Conservation (phyloP, 805 yeast genomes). For the Candida easanensis region DNA sequence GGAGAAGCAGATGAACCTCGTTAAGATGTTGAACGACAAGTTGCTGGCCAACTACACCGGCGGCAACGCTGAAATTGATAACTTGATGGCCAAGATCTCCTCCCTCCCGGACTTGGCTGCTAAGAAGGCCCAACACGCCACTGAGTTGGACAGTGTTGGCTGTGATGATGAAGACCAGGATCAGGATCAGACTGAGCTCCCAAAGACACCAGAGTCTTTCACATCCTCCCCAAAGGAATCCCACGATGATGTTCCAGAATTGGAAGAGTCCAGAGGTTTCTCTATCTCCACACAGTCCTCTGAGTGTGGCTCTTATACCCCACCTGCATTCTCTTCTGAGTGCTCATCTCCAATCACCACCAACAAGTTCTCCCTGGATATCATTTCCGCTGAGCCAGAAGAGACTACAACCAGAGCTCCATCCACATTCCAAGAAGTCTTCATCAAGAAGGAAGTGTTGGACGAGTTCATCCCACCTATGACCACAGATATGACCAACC, state of each 20-base stretch:
- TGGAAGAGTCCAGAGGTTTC: constrained; percentile 15
- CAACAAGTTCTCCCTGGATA: constrained; percentile 26
- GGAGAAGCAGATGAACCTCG: constrained; percentile 24
- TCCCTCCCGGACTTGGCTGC: constrained; percentile 24
- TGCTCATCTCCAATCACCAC: constrained; percentile 15
- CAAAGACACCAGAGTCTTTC: constrained; percentile 29
- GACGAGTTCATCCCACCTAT: constrained; percentile 17
- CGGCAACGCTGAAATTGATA: constrained; percentile 22
- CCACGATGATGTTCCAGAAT: constrained; percentile 15
- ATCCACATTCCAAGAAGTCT: constrained; percentile 3
- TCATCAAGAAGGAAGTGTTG: constrained; percentile 17
- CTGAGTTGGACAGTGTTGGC: constrained; percentile 18
- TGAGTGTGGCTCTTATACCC: constrained; percentile 8
- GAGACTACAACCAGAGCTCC: not conserved
- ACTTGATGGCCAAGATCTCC: constrained; percentile 10
- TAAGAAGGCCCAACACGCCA: constrained; percentile 20
- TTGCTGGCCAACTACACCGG: constrained; percentile 18
- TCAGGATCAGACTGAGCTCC: constrained; percentile 11
- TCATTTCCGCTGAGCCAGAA: constrained; percentile 16
- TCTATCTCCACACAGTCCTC: constrained; percentile 14
- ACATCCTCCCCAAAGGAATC: constrained; percentile 19
- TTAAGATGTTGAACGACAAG: constrained; percentile 16
- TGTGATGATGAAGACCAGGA: constrained; percentile 11
- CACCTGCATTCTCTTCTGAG: constrained; percentile 13
- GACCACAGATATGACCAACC: not conserved